Base-by-base conservation (phyloP, 345 rosid species). In the Salix dunnii region DNA sequence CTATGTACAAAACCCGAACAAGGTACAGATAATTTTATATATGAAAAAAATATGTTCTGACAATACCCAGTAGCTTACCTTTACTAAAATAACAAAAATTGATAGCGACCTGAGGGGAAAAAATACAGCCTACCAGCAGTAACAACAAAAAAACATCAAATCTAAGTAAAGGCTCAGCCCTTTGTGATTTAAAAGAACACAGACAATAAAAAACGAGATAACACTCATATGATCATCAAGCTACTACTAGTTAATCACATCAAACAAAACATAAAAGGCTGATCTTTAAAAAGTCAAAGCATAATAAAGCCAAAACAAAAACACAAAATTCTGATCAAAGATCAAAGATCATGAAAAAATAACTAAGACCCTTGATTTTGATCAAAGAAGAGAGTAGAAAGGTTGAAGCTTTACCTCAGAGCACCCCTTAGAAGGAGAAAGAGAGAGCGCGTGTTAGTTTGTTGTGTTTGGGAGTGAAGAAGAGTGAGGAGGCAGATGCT, bases 341-440 rank as follows among this genome's bases (percentile, higher is more conserved):
- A 61, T 27, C 36, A 42, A 7, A 42, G 0, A 55, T 30, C 21
- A 60, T 18, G 42, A 66, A 43, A 28, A 53, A 7, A 17, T 1
- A 4, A 33, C 13, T 2, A 2, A 38, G 6, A 73, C 21, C 46
- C 16, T 23, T 2, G 9, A 53, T 8, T 53, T 7, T 31, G 14
- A 33, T 35, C n/a, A 42, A 6, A 58, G 13, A 35, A 20, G 6
- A 4, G 12, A 20, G 13, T 12, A 6, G 36, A 33, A 27, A 68
- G 31, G 23, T 40, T 2, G 17, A 68, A 11, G 58, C n/a, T 8
- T 14, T 36, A 79, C 82, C 82, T 75, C 82, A 75, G 82, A 70
- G 3, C 79, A 53, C 82, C 82, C 82, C 82, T 38, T 17, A 14
- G 8, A 78, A 6, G 17, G 77, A 71, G 71, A 71, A 33, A 64